Evolutionary conservation across 2,329 filamentous ascomycete genomes (phyloP).

Genomic region (Claviceps humidiphila): DNA sequence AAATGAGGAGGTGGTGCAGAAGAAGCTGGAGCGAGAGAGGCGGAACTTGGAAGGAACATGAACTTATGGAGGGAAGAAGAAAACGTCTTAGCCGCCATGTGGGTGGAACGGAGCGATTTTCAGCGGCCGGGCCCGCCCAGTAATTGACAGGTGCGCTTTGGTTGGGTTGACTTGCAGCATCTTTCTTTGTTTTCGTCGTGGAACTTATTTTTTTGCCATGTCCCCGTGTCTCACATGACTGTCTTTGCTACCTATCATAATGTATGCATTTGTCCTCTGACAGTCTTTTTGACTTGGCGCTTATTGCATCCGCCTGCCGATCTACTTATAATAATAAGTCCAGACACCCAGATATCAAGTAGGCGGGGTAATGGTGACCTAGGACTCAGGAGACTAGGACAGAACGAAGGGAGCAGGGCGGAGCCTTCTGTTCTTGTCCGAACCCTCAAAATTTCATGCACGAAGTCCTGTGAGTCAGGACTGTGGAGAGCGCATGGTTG

Average conservation of each 20-base stretch:
- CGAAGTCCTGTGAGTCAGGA: too few relatives aligned
- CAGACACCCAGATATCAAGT: background rate
- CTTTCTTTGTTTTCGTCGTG: too few relatives aligned
- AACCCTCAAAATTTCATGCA: too few relatives aligned
- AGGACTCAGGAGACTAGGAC: background rate
- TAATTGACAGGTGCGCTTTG: background rate
- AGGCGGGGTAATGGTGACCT: background rate
- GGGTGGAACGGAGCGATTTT: slow-evolving; percentile 4
- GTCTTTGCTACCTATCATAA: too few relatives aligned
- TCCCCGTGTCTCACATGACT: too few relatives aligned
- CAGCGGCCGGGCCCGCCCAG: slow-evolving; percentile 1
- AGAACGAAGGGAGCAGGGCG: background rate
- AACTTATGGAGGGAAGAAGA: background rate
- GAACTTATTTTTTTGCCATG: too few relatives aligned
- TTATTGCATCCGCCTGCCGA: background rate
- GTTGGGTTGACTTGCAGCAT: too few relatives aligned
- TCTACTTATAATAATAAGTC: too few relatives aligned
- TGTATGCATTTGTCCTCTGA: too few relatives aligned
- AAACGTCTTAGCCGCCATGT: background rate
- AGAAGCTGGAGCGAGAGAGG: slow-evolving; percentile 2
- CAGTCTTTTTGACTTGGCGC: background rate
- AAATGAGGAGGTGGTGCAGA: background rate
- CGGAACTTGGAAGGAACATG: background rate
- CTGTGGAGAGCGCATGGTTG: background rate
- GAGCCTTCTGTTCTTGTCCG: too few relatives aligned